Conservation (phyloP, 1,284 basidiomycete species). For the Amylostereum chailletii region DNA sequence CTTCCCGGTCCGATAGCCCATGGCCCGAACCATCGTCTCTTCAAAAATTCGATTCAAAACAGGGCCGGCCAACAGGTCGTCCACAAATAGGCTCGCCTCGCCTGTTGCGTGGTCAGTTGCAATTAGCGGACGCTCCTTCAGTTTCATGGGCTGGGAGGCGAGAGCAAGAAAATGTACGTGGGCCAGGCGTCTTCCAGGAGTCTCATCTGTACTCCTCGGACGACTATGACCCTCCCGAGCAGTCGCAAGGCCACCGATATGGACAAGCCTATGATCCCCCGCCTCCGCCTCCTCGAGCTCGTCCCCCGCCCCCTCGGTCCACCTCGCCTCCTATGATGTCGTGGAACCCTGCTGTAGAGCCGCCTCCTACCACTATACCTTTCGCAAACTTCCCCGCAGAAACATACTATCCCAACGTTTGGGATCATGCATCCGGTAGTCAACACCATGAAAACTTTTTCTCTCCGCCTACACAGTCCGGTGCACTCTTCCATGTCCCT, state of each 20-base stretch:
- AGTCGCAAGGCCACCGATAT: neutral
- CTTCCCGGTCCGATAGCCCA: no score
- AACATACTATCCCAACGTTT: constrained; percentile 67
- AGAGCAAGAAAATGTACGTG: no score
- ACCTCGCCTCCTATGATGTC: constrained; percentile 54
- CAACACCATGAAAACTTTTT: constrained; percentile 27
- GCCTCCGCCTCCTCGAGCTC: constrained; percentile 16
- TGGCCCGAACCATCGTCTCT: no score
- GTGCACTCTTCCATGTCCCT: constrained; percentile 31
- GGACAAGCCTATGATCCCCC: constrained; percentile 8
- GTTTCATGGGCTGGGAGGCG: no score
- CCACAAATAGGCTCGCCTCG: no score
- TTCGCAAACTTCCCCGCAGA: constrained; percentile 47
- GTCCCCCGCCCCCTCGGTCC: constrained; percentile 22
- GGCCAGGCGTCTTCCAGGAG: no score
- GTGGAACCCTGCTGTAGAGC: constrained; percentile 66
- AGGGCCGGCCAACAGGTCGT: no score
- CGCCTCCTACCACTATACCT: constrained; percentile 56
- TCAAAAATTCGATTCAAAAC: no score
- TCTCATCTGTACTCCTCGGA: no score
- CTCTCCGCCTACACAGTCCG: constrained; percentile 16
- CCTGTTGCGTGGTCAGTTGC: no score
- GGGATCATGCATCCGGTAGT: constrained; percentile 48
- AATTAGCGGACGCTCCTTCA: no score
- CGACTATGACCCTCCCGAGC: neutral